A percentile compares a stretch with the other conserved stretches of the same genome.
These are phyloP conservation scores for Aurantiochytrium sp. DNA, from an alignment of 108 stramenopile species.

Conservation along the genomic window DNA sequence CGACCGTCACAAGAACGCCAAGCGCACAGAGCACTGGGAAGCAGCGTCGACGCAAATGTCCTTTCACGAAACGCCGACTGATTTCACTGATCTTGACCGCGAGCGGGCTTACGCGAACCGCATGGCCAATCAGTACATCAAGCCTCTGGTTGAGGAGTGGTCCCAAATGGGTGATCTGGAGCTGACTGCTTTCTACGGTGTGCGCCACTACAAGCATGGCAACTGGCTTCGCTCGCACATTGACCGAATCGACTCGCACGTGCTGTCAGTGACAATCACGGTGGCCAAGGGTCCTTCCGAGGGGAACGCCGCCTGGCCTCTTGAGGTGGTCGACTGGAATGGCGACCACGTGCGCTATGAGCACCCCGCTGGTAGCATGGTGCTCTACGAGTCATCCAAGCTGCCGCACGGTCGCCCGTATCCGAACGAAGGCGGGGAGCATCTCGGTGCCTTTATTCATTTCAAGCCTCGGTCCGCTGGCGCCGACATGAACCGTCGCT, in stretches of 20 bases:
- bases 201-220: background rate
- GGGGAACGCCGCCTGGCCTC: background rate
- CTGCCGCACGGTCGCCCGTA: background rate
- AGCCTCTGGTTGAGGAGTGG: slow-evolving; percentile 14
- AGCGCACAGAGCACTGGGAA: background rate
- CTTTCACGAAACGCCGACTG: background rate
- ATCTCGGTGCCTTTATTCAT: background rate
- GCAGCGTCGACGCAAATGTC: background rate
- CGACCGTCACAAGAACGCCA: background rate
- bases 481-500: background rate
- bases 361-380: slow-evolving; percentile 1
- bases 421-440: background rate
- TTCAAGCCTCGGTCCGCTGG: background rate
- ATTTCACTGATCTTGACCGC: background rate
- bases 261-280: background rate
- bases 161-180: background rate
- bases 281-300: background rate
- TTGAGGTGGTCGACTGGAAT: background rate
- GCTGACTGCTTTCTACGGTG: background rate
- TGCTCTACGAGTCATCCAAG: background rate
- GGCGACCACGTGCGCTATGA: slow-evolving; percentile 8
- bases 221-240: background rate
- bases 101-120: background rate
- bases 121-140: background rate
- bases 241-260: background rate